Percentiles rank a stretch among this genome's conserved stretches.
These are phyloP conservation scores for Gastrodia elata DNA, from an alignment of 106 monocot genomes.

Conservation along the genomic window DNA sequence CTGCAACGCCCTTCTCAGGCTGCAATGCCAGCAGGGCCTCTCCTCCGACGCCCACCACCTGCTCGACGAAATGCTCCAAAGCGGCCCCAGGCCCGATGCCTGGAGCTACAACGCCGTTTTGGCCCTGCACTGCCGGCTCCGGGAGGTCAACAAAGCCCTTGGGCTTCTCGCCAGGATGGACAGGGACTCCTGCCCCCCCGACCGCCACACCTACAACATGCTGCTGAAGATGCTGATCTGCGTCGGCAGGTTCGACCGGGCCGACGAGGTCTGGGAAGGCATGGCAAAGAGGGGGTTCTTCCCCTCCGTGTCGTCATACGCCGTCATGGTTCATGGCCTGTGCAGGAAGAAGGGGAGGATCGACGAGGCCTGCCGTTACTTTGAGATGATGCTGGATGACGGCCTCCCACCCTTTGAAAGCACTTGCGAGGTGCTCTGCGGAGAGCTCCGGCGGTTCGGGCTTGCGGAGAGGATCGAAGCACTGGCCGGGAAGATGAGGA, in stretches of 20 bases:
- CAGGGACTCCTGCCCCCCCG: slow-evolving; percentile 42
- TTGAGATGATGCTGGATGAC: slow-evolving; percentile 83
- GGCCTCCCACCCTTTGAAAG: slow-evolving; percentile 80
- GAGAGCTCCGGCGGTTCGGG: slow-evolving; percentile 33
- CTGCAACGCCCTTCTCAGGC: slow-evolving; percentile 53
- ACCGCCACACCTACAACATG: slow-evolving; percentile 85
- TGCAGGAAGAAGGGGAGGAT: slow-evolving; percentile 61
- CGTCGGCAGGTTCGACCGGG: slow-evolving; percentile 59
- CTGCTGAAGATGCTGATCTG: slow-evolving; percentile 80
- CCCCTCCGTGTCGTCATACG: slow-evolving; percentile 55
- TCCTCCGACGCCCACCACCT: slow-evolving; percentile 55
- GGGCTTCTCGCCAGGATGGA: slow-evolving; percentile 62
- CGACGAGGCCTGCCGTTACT: slow-evolving; percentile 55
- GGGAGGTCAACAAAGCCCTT: slow-evolving; percentile 61
- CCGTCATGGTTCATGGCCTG: slow-evolving; percentile 86
- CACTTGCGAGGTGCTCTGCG: slow-evolving; percentile 68
- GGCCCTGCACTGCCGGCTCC: slow-evolving; percentile 46
- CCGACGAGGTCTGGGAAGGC: slow-evolving; percentile 72
- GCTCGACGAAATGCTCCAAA: slow-evolving; percentile 58
- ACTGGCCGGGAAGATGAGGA: slow-evolving; percentile 46
- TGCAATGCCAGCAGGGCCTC: slow-evolving; percentile 47
- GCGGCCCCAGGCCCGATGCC: slow-evolving; percentile 45
- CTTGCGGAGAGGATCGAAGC: slow-evolving; percentile 36
- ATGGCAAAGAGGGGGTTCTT: slow-evolving; percentile 62
- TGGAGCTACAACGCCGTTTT: slow-evolving; percentile 82